A percentile compares a stretch with the other conserved stretches of the same genome.
Conservation (phyloP, 768 basidiomycete species). For the Russula sp. region DNA sequence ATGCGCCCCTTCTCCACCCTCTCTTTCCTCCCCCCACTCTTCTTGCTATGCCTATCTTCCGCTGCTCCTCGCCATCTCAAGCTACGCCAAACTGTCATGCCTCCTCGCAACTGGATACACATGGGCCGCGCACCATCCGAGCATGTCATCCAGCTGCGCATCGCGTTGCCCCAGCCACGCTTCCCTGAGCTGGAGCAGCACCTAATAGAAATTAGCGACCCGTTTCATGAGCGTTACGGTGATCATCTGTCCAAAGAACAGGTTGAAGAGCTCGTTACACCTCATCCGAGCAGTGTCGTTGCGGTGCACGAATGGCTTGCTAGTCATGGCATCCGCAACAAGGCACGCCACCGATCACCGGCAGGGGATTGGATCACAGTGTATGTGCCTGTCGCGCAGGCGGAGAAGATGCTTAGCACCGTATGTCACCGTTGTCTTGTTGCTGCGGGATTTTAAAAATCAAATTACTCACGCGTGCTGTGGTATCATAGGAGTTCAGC, state of each 20-base stretch:
- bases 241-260: conserved; percentile 52
- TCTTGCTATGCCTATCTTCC: background rate
- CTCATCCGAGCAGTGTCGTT: conserved; percentile 47
- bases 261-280: conserved; percentile 56
- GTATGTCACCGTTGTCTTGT: conserved; percentile 34
- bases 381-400: conserved; percentile 49
- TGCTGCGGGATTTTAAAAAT: background rate
- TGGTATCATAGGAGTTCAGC: conserved; percentile 47
- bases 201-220: conserved; percentile 34
- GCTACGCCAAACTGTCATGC: conserved; percentile 46
- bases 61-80: conserved; percentile 25
- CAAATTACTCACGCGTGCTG: background rate
- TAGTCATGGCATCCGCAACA: conserved; percentile 48
- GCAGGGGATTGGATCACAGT: conserved; percentile 63
- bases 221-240: conserved; percentile 32
- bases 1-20: background rate
- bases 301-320: conserved; percentile 55
- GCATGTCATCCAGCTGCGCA: conserved; percentile 50
- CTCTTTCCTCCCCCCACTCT: background rate
- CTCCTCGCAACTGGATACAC: conserved; percentile 50
- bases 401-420: conserved; percentile 60
- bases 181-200: conserved; percentile 33
- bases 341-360: conserved; percentile 49
- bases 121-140: conserved; percentile 44
- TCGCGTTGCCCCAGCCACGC: conserved; percentile 32